These are phyloP conservation scores for Sugiyamaella smithiae DNA, from an alignment of 805 yeast genomes.

Conservation along the genomic window DNA sequence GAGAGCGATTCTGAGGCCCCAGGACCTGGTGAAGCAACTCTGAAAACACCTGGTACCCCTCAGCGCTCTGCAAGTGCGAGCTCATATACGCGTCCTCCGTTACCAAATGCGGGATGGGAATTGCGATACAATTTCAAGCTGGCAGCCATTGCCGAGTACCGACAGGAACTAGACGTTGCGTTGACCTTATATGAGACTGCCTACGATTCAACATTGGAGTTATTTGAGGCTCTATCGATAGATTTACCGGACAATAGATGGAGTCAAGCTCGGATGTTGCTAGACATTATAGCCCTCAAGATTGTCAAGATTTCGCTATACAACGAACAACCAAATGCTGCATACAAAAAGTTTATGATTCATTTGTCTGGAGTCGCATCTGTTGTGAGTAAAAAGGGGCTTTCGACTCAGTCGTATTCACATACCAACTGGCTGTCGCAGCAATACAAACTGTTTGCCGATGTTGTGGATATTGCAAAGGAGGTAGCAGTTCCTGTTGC, in stretches of 20 bases:
- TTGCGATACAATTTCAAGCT: slow-evolving; percentile 52
- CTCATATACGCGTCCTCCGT: slow-evolving; percentile 19
- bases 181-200: slow-evolving; percentile 51
- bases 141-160: slow-evolving; percentile 50
- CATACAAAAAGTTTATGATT: slow-evolving; percentile 60
- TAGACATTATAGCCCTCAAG: slow-evolving; percentile 63
- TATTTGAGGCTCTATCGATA: slow-evolving; percentile 34
- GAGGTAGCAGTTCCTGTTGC: slow-evolving; percentile 36
- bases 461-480: slow-evolving; percentile 41
- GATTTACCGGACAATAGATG: slow-evolving; percentile 33
- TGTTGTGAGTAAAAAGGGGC: slow-evolving; percentile 33
- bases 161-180: slow-evolving; percentile 47
- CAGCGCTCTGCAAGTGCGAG: slow-evolving; percentile 18
- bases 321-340: slow-evolving; percentile 53
- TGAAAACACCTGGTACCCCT: neutral
- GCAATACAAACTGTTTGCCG: slow-evolving; percentile 68
- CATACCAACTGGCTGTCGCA: slow-evolving; percentile 52
- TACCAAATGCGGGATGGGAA: slow-evolving; percentile 42
- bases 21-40: neutral
- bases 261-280: slow-evolving; percentile 46
- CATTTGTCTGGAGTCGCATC: slow-evolving; percentile 56
- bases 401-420: slow-evolving; percentile 30
- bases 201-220: slow-evolving; percentile 48
- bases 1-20: neutral
- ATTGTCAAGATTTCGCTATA: slow-evolving; percentile 61